Evolutionary conservation across 305 asterid genomes (phyloP).

Genomic region (Nicotiana rustica): DNA sequence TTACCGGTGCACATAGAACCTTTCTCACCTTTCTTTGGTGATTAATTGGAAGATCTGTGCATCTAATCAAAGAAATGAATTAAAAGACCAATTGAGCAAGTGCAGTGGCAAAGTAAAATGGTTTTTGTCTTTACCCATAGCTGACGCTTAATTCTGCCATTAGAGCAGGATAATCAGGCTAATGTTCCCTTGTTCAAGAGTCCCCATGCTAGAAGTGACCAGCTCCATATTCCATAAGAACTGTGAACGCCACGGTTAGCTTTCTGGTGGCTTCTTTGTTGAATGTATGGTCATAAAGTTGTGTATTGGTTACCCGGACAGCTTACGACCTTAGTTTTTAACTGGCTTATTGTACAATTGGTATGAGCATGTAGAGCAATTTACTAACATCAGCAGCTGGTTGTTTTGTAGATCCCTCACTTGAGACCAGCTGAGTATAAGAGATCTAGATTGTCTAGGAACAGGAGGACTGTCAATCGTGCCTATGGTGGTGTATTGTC

Average conservation of each 20-base stretch:
- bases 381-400: neutral
- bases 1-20: neutral
- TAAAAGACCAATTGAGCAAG: neutral
- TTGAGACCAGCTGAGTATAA: constrained; percentile 68
- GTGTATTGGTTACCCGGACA: neutral
- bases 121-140: neutral
- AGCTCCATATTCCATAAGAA: neutral
- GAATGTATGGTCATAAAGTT: neutral
- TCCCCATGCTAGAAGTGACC: neutral
- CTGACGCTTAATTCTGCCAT: neutral
- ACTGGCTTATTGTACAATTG: neutral
- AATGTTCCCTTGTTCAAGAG: neutral
- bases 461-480: constrained; percentile 65
- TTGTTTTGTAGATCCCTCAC: constrained; percentile 55
- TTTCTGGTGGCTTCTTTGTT: neutral
- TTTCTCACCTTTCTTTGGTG: neutral
- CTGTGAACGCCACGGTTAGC: neutral
- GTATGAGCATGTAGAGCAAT: neutral
- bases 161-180: neutral
- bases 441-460: constrained; percentile 62
- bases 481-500: constrained; percentile 59
- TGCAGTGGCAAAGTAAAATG: neutral
- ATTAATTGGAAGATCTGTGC: neutral
- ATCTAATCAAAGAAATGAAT: neutral
- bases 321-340: neutral